These are phyloP conservation scores for Penicillium sp. DNA, from an alignment of 2,329 filamentous ascomycete species.

Conservation along the genomic window DNA sequence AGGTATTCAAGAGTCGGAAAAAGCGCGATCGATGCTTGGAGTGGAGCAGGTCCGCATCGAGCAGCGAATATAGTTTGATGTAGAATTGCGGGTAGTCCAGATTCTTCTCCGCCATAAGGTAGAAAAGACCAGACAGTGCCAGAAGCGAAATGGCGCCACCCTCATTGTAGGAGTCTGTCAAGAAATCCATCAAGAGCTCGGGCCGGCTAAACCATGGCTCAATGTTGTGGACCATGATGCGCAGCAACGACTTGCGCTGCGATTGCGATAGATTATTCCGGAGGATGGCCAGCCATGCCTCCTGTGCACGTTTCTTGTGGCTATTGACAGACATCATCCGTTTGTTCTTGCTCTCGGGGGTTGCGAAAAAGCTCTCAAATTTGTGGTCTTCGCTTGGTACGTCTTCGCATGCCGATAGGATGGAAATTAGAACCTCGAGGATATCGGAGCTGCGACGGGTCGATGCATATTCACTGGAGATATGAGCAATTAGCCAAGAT, in stretches of 20 bases:
- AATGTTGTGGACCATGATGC: constrained; percentile 68
- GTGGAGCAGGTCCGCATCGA: constrained; percentile 80
- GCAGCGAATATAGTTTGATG: constrained; percentile 82
- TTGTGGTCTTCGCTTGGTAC: constrained; percentile 50
- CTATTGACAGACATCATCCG: constrained; percentile 61
- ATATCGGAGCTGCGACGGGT: constrained; percentile 23
- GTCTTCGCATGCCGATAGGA: constrained; percentile 53
- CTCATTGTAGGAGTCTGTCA: constrained; percentile 86
- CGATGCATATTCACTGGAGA: constrained; percentile 34
- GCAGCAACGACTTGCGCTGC: constrained; percentile 72
- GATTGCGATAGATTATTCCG: constrained; percentile 58
- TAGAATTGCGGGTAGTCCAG: constrained; percentile 96
- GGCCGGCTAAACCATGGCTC: constrained; percentile 85
- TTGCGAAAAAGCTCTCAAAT: constrained; percentile 35
- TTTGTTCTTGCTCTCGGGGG: constrained; percentile 59
- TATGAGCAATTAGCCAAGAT: neutral
- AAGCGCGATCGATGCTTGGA: constrained; percentile 91
- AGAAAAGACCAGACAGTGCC: constrained; percentile 87
- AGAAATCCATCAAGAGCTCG: constrained; percentile 88
- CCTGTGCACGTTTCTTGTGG: constrained; percentile 75
- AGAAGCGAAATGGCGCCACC: constrained; percentile 83
- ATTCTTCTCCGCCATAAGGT: constrained; percentile 87
- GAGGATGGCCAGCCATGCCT: constrained; percentile 78
- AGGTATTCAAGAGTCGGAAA: constrained; percentile 85
- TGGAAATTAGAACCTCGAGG: constrained; percentile 36